These are phyloP conservation scores for Rhodotorula graminis DNA, from an alignment of 768 basidiomycete genomes.

Conservation along the genomic window DNA sequence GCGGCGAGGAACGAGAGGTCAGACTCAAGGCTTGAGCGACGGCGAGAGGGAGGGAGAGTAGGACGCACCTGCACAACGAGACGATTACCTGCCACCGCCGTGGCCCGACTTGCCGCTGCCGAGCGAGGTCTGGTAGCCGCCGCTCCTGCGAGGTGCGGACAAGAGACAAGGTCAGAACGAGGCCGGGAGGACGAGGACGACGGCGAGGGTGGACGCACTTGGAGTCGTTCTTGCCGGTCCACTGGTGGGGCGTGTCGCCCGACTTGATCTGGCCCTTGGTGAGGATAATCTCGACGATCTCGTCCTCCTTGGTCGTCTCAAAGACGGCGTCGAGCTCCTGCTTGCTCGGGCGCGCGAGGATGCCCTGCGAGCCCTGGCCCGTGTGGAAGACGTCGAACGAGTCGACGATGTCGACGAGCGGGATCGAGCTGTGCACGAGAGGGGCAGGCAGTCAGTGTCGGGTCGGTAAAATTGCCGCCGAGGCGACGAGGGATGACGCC, in stretches of 20 bases:
- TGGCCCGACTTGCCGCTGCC: neutral
- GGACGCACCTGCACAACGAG: neutral
- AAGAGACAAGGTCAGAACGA: neutral
- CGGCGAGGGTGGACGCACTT: neutral
- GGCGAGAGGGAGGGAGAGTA: neutral
- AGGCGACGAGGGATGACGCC: too few species aligned
- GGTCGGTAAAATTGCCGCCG: neutral
- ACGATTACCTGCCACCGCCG: neutral
- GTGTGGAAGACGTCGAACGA: constrained; percentile 70
- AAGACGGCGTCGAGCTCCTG: constrained; percentile 76
- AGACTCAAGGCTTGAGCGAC: too few species aligned
- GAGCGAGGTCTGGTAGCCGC: constrained; percentile 1
- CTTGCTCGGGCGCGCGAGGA: constrained; percentile 67
- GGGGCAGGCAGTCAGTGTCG: neutral
- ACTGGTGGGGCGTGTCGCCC: constrained; percentile 12
- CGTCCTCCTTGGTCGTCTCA: constrained; percentile 60
- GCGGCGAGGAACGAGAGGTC: too few species aligned
- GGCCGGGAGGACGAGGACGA: too few species aligned
- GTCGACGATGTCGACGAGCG: constrained; percentile 72
- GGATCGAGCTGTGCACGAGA: constrained; percentile 53
- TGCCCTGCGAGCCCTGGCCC: constrained; percentile 63
- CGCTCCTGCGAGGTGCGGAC: neutral
- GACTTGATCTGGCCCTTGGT: constrained; percentile 61
- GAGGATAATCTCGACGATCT: constrained; percentile 60
- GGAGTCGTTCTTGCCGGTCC: constrained; percentile 19